Conservation (phyloP, 1,139 yeast species). For the Candida sp. region DNA sequence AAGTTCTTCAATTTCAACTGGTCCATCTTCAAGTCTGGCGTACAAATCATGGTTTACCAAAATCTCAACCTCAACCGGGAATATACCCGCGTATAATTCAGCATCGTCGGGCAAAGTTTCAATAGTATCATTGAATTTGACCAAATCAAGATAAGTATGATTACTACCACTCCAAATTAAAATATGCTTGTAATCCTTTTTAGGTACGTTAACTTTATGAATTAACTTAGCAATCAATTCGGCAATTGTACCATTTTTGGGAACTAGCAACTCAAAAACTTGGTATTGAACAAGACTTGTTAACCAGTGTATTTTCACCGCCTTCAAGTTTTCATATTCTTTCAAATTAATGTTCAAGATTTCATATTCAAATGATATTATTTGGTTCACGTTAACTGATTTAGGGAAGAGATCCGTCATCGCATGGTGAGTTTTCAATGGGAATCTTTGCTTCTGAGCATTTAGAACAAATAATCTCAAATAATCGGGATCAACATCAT, state of each 20-base stretch:
- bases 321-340: slow-evolving; percentile 75
- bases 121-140: slow-evolving; percentile 35
- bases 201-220: slow-evolving; percentile 50
- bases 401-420: slow-evolving; percentile 49
- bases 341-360: slow-evolving; percentile 67
- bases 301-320: slow-evolving; percentile 63
- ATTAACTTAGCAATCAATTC: slow-evolving; percentile 59
- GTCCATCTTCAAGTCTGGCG: slow-evolving; percentile 21
- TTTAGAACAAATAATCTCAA: slow-evolving; percentile 63
- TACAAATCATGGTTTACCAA: slow-evolving; percentile 37
- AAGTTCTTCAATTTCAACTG: slow-evolving; percentile 18
- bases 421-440: slow-evolving; percentile 40
- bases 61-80: slow-evolving; percentile 43
- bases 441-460: slow-evolving; percentile 50
- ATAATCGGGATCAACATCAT: slow-evolving; percentile 54
- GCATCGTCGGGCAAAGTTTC: slow-evolving; percentile 29
- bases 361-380: slow-evolving; percentile 65
- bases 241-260: slow-evolving; percentile 53
- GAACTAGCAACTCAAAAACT: slow-evolving; percentile 65
- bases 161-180: slow-evolving; percentile 57
- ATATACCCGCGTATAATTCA: slow-evolving; percentile 41
- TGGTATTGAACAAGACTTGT: slow-evolving; percentile 63
- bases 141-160: slow-evolving; percentile 35
- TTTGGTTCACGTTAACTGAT: slow-evolving; percentile 43
- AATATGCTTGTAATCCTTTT: slow-evolving; percentile 46